These are phyloP conservation scores for Melaleuca quinquenervia DNA, from an alignment of 345 rosid species.

Conservation along the genomic window DNA sequence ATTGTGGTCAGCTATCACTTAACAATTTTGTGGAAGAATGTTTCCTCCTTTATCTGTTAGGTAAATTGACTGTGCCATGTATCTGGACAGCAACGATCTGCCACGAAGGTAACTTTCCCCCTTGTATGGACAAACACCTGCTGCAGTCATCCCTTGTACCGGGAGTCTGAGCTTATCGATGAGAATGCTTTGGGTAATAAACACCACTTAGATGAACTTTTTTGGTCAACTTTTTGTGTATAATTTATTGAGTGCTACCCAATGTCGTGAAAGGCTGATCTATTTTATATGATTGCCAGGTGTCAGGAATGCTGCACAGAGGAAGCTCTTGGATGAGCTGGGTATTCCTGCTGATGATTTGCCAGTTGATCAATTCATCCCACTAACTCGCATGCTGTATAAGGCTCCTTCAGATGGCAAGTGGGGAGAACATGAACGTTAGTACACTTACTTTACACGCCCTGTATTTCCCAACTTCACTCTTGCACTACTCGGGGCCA, in stretches of 20 bases:
- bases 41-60: background rate
- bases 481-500: background rate
- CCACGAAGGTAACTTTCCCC: constrained; percentile 92
- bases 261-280: background rate
- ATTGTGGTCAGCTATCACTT: background rate
- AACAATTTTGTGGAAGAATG: background rate
- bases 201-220: background rate
- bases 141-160: constrained; percentile 94
- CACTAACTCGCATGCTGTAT: constrained; percentile 76
- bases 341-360: constrained; percentile 89
- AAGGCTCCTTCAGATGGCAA: constrained; percentile 98
- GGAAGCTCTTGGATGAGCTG: constrained; percentile 95
- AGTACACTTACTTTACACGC: background rate
- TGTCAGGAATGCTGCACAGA: constrained; percentile 93
- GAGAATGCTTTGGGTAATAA: constrained; percentile 59
- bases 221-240: background rate
- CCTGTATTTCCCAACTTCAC: background rate
- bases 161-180: constrained; percentile 73
- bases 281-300: constrained; percentile 26
- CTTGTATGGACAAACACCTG: constrained; percentile 99
- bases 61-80: background rate
- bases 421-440: constrained; percentile 99
- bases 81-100: constrained; percentile 76
- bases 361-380: constrained; percentile 73
- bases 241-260: background rate